A percentile compares a stretch with the other conserved stretches of the same genome.
Conservation (phyloP, 495 filamentous ascomycete species). For the Haplographium delicatum region DNA sequence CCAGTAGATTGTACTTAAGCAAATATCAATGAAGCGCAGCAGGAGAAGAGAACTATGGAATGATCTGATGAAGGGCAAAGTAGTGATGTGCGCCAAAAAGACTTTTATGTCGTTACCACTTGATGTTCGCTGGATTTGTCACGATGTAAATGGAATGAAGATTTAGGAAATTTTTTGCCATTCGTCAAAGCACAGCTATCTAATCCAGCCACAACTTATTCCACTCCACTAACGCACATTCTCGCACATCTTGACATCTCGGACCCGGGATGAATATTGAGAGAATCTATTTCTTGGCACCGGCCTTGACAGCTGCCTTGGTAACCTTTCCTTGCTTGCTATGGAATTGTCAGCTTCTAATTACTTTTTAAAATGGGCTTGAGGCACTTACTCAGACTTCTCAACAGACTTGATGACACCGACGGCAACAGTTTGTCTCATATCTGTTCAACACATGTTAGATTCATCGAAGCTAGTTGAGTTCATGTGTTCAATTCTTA, state of each 20-base stretch:
- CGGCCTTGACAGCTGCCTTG: conserved; percentile 47
- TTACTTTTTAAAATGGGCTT: too few species aligned
- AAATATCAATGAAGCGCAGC: too few species aligned
- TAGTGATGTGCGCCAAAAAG: too few species aligned
- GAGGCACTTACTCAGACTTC: too few species aligned
- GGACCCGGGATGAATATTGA: neutral
- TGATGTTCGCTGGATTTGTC: too few species aligned
- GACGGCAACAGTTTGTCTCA: conserved; percentile 92
- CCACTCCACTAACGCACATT: neutral
- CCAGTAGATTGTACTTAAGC: too few species aligned
- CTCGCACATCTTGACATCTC: conserved; percentile 1
- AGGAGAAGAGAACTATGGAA: too few species aligned
- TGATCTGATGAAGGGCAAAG: too few species aligned
- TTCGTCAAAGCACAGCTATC: neutral
- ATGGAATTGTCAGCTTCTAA: conserved; percentile 26
- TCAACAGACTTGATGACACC: conserved; percentile 78
- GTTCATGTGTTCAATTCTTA: too few species aligned
- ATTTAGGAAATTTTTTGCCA: neutral
- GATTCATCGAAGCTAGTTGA: too few species aligned
- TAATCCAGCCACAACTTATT: neutral
- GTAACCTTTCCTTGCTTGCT: conserved; percentile 69
- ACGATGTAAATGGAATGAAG: neutral
- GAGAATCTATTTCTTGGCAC: conserved; percentile 27
- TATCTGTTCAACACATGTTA: too few species aligned
- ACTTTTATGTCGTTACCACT: too few species aligned